Evolutionary conservation across 805 yeast species (phyloP).

Genomic region (fission yeast (Schizosaccharomyces pombe)): DNA sequence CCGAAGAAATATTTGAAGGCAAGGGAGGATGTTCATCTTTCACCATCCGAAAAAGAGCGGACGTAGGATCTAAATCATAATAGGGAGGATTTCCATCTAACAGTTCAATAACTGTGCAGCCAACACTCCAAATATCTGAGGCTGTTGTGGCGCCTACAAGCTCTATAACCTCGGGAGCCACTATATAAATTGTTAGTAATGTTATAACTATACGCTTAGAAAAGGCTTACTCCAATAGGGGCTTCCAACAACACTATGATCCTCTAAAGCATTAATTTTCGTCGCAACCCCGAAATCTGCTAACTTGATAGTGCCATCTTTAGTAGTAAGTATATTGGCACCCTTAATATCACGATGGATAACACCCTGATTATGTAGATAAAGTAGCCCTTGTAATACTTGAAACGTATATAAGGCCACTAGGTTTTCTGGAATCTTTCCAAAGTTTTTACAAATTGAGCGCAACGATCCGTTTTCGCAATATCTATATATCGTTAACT

Average conservation of each 20-base stretch:
- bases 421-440: constrained; percentile 32
- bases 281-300: constrained; percentile 67
- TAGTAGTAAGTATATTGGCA: constrained; percentile 42
- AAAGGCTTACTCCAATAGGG: constrained; percentile 62
- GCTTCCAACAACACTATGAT: constrained; percentile 37
- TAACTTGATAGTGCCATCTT: constrained; percentile 38
- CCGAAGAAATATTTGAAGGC: constrained; percentile 23
- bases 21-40: constrained; percentile 48
- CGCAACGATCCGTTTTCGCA: constrained; percentile 45
- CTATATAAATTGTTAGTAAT: neutral
- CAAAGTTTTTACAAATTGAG: constrained; percentile 27
- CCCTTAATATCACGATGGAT: constrained; percentile 62
- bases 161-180: constrained; percentile 88
- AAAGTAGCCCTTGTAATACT: constrained; percentile 35
- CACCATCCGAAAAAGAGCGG: constrained; percentile 65
- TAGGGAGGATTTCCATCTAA: constrained; percentile 76
- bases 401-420: constrained; percentile 28
- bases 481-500: constrained; percentile 10
- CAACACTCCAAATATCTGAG: constrained; percentile 68
- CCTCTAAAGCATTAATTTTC: constrained; percentile 13
- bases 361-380: constrained; percentile 47
- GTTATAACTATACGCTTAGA: neutral
- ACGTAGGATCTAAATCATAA: constrained; percentile 48
- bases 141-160: constrained; percentile 70
- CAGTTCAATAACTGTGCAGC: constrained; percentile 81